A percentile compares a stretch with the other conserved stretches of the same genome.
Conservation (phyloP, 78 protist genomes). For the Acrasis kona region DNA sequence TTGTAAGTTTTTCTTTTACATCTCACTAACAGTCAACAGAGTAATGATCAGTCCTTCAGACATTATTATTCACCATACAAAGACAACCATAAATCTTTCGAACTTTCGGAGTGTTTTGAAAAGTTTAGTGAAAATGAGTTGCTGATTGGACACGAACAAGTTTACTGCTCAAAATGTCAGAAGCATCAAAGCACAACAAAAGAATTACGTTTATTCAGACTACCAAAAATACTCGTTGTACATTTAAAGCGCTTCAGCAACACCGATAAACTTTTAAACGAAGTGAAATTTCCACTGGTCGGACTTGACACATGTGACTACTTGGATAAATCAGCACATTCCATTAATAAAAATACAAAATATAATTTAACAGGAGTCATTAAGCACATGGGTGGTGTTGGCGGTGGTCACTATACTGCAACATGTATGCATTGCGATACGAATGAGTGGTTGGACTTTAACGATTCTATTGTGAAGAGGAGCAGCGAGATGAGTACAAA, state of each 20-base stretch:
- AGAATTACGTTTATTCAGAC: neutral
- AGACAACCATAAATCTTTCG: neutral
- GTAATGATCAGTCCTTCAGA: neutral
- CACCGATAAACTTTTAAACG: neutral
- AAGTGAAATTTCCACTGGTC: neutral
- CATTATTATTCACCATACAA: neutral
- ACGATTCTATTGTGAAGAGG: too few relatives aligned
- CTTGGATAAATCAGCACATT: neutral
- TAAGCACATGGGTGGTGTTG: slow-evolving; percentile 76
- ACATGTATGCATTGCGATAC: slow-evolving; percentile 28
- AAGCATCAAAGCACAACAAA: neutral
- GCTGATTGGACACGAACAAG: neutral
- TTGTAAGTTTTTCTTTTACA: neutral
- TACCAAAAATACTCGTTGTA: neutral
- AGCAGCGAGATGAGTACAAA: too few relatives aligned
- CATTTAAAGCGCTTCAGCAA: slow-evolving; percentile 7
- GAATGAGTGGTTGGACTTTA: slow-evolving; percentile 53
- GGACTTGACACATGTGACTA: neutral
- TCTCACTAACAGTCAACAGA: too few relatives aligned
- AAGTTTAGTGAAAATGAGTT: neutral
- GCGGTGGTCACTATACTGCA: slow-evolving; percentile 93
- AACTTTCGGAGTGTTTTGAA: neutral
- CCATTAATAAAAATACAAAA: slow-evolving; percentile 2
- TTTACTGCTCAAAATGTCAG: slow-evolving; percentile 3
- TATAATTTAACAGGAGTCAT: slow-evolving; percentile 75